These are phyloP conservation scores for Endoconidiophora laricicola DNA, from an alignment of 2,329 filamentous ascomycete species.

Conservation along the genomic window DNA sequence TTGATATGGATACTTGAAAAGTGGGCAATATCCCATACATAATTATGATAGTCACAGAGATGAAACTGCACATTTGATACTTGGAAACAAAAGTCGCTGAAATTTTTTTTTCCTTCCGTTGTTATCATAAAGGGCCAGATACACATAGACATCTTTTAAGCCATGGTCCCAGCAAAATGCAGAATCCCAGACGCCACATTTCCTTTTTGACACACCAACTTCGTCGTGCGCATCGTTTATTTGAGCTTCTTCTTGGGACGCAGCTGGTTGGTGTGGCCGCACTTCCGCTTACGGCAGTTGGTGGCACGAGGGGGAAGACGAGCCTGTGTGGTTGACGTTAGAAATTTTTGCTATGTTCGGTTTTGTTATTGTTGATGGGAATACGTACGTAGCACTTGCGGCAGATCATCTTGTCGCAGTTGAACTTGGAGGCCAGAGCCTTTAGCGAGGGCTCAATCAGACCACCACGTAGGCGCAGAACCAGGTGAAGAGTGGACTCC, in stretches of 20 bases:
- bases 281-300: constrained; percentile 99
- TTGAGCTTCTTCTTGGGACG: constrained; percentile 99
- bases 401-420: constrained; percentile 99
- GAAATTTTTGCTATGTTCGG: neutral
- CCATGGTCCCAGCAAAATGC: constrained; percentile 13
- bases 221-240: constrained; percentile 25
- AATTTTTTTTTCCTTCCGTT: constrained; percentile 16
- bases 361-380: neutral
- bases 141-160: constrained; percentile 11
- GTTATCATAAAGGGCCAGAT: constrained; percentile 16
- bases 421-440: constrained; percentile 97
- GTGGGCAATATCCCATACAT: too few species aligned
- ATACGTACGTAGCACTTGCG: constrained; percentile 96
- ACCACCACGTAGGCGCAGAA: constrained; percentile 97
- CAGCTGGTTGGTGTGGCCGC: constrained; percentile 99
- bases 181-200: constrained; percentile 28
- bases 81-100: constrained; percentile 12
- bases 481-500: constrained; percentile 94
- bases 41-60: too few species aligned
- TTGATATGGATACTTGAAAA: too few species aligned
- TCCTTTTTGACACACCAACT: constrained; percentile 17
- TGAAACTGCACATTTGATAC: neutral
- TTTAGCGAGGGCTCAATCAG: constrained; percentile 99
- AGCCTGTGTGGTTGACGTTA: constrained; percentile 25
- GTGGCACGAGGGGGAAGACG: constrained; percentile 95